Evolutionary conservation across 805 yeast species (phyloP).

Genomic region (Candida arabinofermentans): DNA sequence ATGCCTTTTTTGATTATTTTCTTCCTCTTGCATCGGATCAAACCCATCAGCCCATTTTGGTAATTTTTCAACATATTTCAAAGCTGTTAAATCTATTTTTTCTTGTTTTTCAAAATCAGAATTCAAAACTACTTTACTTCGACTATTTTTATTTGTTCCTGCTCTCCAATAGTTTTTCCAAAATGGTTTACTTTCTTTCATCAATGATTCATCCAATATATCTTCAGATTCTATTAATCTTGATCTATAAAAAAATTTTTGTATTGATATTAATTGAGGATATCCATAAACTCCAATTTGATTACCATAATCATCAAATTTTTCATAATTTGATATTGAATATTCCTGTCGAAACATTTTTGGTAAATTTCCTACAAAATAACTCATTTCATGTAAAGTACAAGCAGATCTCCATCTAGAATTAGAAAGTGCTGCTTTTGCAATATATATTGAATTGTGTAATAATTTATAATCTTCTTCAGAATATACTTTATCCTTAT

Average conservation of each 20-base stretch:
- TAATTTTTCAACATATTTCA: slow-evolving; percentile 23
- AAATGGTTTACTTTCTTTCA: slow-evolving; percentile 36
- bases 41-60: slow-evolving; percentile 27
- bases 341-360: slow-evolving; percentile 35
- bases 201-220: slow-evolving; percentile 31
- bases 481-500: slow-evolving; percentile 30
- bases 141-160: slow-evolving; percentile 5
- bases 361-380: slow-evolving; percentile 45
- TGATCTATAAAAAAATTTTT: slow-evolving; percentile 50
- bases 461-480: slow-evolving; percentile 39
- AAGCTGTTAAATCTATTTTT: slow-evolving; percentile 29
- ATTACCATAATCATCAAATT: slow-evolving; percentile 44
- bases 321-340: slow-evolving; percentile 39
- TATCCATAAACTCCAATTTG: slow-evolving; percentile 55
- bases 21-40: slow-evolving; percentile 25
- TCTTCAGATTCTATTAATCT: slow-evolving; percentile 37
- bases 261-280: slow-evolving; percentile 50
- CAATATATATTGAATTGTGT: slow-evolving; percentile 38
- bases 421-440: slow-evolving; percentile 48
- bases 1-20: slow-evolving; percentile 5
- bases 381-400: slow-evolving; percentile 63
- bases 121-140: neutral
- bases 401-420: slow-evolving; percentile 56
- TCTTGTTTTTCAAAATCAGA: slow-evolving; percentile 26
- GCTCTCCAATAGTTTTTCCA: slow-evolving; percentile 51